Percentiles rank a stretch among this genome's conserved stretches.
Conservation (phyloP, 306 rosid species). For the Lupinus albus region DNA sequence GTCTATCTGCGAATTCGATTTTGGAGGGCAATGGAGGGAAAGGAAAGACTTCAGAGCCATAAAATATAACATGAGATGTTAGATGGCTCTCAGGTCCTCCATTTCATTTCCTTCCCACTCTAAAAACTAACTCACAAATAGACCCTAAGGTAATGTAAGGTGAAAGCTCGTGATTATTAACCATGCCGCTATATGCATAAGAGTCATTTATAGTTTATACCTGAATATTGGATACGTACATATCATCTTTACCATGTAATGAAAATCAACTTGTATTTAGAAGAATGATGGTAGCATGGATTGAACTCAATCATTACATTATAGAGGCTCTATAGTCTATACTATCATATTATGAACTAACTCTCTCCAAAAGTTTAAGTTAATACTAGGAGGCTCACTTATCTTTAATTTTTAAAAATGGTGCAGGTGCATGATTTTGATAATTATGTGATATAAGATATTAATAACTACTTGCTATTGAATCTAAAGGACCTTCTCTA, state of each 20-base stretch:
- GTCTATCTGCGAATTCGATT: too few relatives aligned
- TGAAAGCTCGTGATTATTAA: background rate
- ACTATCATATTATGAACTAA: too few relatives aligned
- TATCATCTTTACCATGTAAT: background rate
- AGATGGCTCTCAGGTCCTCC: too few relatives aligned
- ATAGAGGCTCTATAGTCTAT: background rate
- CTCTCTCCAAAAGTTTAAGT: background rate
- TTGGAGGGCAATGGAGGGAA: too few relatives aligned
- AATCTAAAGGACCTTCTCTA: conserved; percentile 9
- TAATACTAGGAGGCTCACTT: background rate
- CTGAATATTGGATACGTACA: background rate
- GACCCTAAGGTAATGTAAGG: background rate
- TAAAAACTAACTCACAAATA: too few relatives aligned
- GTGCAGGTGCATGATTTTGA: conserved; percentile 14
- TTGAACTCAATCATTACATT: background rate
- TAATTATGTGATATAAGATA: conserved; percentile 23
- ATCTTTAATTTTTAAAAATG: too few relatives aligned
- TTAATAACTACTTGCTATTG: background rate
- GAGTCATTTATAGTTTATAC: background rate
- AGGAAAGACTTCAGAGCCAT: too few relatives aligned
- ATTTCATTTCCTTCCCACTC: too few relatives aligned
- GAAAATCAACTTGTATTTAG: background rate
- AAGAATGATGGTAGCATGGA: background rate
- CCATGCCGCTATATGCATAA: background rate
- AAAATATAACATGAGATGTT: too few relatives aligned